Base-by-base conservation (phyloP, 176 grass and related monocot species). In the Lolium rigidum region DNA sequence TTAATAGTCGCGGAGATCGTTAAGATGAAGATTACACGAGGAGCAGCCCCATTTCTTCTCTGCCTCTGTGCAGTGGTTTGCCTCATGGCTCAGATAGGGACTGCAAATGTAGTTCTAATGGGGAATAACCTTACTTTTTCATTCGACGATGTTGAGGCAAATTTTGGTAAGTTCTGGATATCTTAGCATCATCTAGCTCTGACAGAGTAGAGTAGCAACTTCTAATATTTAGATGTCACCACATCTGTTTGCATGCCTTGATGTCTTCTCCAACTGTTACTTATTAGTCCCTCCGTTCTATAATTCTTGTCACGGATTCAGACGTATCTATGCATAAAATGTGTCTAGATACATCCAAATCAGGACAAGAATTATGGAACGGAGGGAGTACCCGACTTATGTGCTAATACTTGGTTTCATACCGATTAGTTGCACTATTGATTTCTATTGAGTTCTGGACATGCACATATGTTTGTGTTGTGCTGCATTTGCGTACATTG, bases 51-150 rank as follows among this genome's bases (percentile, higher is more conserved):
- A 77, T 82, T 48, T 44, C 66, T 72, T 31, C 39, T 70, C n/a
- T 80, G 48, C 63, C 83, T 93, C 21, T 87, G 35, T 74, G 76
- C 16, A 18, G 75, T 83, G 46, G n/a, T 90, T 22, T 92, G 43
- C 57, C 64, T 94, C 49, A 88, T 92, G 85, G 80, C 83, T 82
- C 79, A 78, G 51, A 54, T 85, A 80, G 94, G 62, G 86, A 82
- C 87, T 90, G 88, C 94, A 28, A 97, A 90, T 90, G 89, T 97
- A 46, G 94, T 97, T 75, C 79, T 97, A 20, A 92, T 97, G 91
- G 92, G 91, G 70, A 88, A 74, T 80, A 97, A 97, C 67, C 77
- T 94, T 63, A 92, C 94, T 37, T 55, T 88, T 7, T 92, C 89
- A 1, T 92, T 94, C 3, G 84, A 97, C 3, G 94, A 97, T 49